Percentiles rank a stretch among this genome's conserved stretches.
These are phyloP conservation scores for Centrapalus pauciflorus DNA, from an alignment of 129 eudicot genomes.

Conservation along the genomic window DNA sequence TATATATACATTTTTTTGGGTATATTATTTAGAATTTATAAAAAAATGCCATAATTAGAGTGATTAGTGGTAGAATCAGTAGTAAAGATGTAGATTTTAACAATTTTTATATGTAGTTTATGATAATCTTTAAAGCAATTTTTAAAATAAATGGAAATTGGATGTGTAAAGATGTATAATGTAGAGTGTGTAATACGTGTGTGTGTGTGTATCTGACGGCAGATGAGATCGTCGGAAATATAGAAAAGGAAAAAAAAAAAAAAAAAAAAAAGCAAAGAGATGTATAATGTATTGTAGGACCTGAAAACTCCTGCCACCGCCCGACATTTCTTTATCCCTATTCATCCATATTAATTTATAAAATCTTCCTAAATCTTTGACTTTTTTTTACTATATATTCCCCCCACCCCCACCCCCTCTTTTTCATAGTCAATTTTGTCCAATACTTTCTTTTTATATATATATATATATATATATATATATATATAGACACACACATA, in stretches of 20 bases:
- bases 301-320: not conserved
- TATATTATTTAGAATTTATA: no score
- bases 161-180: not conserved
- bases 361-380: constrained; percentile 29
- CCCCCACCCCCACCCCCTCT: no score
- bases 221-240: constrained; percentile 11
- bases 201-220: constrained; percentile 9
- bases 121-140: no score
- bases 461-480: not conserved
- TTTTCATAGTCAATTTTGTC: not conserved
- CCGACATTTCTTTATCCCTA: not conserved
- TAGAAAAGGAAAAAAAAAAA: no score
- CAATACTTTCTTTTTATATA: not conserved
- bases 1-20: no score
- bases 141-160: no score
- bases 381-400: not conserved
- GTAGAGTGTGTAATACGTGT: constrained; percentile 15
- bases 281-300: no score
- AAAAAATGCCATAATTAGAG: no score
- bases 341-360: not conserved
- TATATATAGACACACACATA: not conserved
- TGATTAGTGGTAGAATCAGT: no score
- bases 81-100: no score
- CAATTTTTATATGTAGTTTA: no score
- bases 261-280: constrained; percentile 13